Evolutionary conservation across 495 filamentous ascomycete genomes (phyloP).

Genomic region (Aspergillus sparsus): DNA sequence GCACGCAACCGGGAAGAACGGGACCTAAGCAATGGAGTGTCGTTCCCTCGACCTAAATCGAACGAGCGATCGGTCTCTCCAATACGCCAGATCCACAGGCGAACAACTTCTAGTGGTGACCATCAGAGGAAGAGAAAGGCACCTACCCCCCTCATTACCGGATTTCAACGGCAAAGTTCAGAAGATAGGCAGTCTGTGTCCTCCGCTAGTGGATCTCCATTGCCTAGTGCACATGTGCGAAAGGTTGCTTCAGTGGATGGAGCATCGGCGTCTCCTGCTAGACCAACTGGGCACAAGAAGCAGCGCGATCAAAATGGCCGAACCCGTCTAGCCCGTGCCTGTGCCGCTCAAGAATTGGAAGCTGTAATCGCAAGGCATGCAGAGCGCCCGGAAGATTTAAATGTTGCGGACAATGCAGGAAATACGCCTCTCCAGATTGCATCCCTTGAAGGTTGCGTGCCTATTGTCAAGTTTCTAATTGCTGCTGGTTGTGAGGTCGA

Average conservation of each 20-base stretch:
- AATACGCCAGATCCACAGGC: conserved; percentile 55
- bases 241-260: conserved; percentile 61
- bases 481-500: conserved; percentile 80
- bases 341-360: conserved; percentile 74
- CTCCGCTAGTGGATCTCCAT: conserved; percentile 68
- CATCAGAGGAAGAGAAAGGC: conserved; percentile 42
- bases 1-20: conserved; percentile 32
- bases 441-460: conserved; percentile 74
- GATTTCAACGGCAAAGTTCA: conserved; percentile 47
- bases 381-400: conserved; percentile 81
- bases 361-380: conserved; percentile 64
- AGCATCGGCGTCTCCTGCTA: conserved; percentile 62
- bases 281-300: conserved; percentile 71
- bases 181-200: conserved; percentile 73
- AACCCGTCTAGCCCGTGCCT: conserved; percentile 80
- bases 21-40: conserved; percentile 27
- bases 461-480: conserved; percentile 73
- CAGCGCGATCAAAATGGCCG: conserved; percentile 82
- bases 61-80: conserved; percentile 67
- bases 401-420: conserved; percentile 87
- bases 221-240: conserved; percentile 66
- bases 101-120: conserved; percentile 58
- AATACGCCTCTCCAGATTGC: conserved; percentile 94
- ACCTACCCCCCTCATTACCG: conserved; percentile 54
- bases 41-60: conserved; percentile 35